Conservation (phyloP, 768 basidiomycete species). For the Rhodotorula diobovata region DNA sequence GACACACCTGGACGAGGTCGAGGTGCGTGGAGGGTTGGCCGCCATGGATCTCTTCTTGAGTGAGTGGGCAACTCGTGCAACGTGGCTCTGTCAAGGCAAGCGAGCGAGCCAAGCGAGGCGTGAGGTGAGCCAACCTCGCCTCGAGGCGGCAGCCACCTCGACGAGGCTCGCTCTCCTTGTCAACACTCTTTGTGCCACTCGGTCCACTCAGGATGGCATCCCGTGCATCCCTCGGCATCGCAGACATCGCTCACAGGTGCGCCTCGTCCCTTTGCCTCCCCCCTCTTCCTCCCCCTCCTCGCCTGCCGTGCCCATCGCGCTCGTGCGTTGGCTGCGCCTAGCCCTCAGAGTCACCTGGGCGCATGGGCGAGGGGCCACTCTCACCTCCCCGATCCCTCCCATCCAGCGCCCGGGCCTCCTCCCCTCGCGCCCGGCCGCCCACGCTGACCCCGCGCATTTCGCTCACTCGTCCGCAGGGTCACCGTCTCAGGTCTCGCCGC, state of each 20-base stretch:
- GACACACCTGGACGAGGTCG: conserved; percentile 11
- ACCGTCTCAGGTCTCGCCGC: conserved; percentile 27
- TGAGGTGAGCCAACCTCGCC: no score
- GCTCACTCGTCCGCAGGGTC: neutral
- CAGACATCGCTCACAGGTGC: conserved; percentile 34
- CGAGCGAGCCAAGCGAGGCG: no score
- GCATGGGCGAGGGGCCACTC: no score
- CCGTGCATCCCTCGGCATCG: conserved; percentile 3
- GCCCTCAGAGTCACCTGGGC: no score
- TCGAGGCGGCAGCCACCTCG: no score
- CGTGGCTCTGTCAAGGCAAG: no score
- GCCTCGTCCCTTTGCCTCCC: neutral
- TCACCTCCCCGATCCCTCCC: no score
- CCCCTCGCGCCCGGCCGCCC: no score
- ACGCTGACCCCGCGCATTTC: neutral
- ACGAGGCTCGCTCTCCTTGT: no score
- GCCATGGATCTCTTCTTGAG: neutral
- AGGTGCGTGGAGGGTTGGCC: conserved; percentile 7
- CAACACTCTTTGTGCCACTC: no score
- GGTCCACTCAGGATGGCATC: conserved; percentile 2
- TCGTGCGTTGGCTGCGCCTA: no score
- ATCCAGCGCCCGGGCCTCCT: no score
- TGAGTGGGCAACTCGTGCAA: neutral
- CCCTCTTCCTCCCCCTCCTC: neutral
- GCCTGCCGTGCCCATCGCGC: neutral